Percentiles rank a stretch among this genome's conserved stretches.
Evolutionary conservation across 345 rosid species (phyloP).

Genomic region (Bruguiera parviflora): DNA sequence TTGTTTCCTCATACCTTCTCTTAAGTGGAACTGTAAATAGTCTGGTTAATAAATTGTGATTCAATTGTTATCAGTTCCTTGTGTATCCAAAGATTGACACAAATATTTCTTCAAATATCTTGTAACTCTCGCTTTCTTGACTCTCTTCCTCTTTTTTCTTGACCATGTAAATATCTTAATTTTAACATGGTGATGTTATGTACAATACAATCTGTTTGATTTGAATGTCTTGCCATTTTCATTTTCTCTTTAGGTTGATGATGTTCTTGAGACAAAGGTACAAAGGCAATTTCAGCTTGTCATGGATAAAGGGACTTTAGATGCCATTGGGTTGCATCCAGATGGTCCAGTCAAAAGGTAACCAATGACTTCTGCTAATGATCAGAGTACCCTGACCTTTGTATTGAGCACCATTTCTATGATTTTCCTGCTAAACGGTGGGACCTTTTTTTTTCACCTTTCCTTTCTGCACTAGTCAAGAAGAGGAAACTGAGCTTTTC

Average conservation of each 20-base stretch:
- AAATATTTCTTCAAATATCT: no score
- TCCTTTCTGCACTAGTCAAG: no score
- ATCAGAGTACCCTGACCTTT: not conserved
- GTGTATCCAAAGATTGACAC: no score
- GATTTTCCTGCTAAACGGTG: not conserved
- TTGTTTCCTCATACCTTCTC: no score
- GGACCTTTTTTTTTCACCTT: no score
- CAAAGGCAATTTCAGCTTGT: slow-evolving; percentile 72
- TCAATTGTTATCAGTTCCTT: no score
- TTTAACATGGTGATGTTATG: not conserved
- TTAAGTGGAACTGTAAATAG: no score
- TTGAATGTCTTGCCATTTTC: not conserved
- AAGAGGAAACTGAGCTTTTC: not conserved
- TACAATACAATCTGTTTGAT: not conserved
- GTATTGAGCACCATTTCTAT: not conserved
- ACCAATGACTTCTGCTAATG: not conserved
- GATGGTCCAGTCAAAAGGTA: slow-evolving; percentile 92
- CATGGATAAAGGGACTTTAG: slow-evolving; percentile 95
- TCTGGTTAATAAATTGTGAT: no score
- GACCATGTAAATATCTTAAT: no score
- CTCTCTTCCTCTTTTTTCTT: no score
- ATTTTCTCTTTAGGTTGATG: slow-evolving; percentile 61
- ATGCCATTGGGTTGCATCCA: slow-evolving; percentile 97
- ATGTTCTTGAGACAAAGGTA: slow-evolving; percentile 77
- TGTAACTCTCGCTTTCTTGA: no score